phyloP scores from a whole-genome alignment of 257 asterid species.

The Solanum medicagineum region DNA sequence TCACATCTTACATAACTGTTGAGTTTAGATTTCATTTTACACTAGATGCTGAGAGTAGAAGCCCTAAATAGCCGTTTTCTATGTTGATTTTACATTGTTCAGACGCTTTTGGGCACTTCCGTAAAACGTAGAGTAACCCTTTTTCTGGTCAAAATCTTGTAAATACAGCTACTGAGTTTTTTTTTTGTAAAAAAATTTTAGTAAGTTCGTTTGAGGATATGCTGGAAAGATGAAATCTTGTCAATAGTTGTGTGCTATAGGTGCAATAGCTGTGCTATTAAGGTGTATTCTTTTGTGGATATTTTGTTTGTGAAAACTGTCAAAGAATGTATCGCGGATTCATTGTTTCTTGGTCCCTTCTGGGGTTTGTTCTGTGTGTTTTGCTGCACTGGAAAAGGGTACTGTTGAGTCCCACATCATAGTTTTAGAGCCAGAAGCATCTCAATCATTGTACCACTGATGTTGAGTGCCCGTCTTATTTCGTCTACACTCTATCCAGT shows the following conservation, averaged over 20 bases:
- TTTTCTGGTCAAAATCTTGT: not conserved
- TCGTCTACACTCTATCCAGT: not conserved
- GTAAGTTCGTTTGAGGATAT: not conserved
- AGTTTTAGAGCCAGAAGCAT: not conserved
- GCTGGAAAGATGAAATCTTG: not conserved
- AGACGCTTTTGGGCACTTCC: not conserved
- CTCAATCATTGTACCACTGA: not conserved
- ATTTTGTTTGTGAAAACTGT: not conserved
- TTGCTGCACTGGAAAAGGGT: not conserved
- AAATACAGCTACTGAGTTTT: not conserved
- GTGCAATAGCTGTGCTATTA: not conserved
- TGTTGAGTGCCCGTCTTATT: not conserved
- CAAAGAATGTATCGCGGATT: not conserved
- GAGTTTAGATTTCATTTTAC: not conserved
- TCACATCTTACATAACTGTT: not conserved
- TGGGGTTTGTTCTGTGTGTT: not conserved
- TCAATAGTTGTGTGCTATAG: not conserved
- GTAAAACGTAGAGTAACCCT: not conserved
- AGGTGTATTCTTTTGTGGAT: not conserved
- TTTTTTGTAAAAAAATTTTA: too few relatives aligned
- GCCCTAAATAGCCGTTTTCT: not conserved
- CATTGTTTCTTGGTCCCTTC: not conserved
- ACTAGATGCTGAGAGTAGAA: not conserved
- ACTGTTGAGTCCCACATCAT: not conserved
- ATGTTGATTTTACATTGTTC: not conserved